A percentile compares a stretch with the other conserved stretches of the same genome.
Conservation (phyloP, 2,329 filamentous ascomycete species). For the Verticillium alfalfae region DNA sequence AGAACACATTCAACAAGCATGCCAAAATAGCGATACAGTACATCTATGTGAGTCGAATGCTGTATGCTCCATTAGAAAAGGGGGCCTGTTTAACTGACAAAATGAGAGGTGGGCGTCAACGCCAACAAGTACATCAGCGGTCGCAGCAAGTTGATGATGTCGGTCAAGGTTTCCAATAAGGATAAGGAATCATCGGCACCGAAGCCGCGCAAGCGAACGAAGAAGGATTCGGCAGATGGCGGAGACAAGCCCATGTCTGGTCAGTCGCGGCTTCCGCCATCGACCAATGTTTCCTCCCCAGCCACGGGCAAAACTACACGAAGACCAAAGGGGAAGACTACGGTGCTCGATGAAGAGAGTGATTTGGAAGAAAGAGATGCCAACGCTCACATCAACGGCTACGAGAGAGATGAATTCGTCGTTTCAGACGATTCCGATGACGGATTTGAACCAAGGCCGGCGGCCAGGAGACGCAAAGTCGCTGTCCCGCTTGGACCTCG, state of each 20-base stretch:
- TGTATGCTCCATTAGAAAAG: neutral
- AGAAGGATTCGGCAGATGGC: conserved; percentile 26
- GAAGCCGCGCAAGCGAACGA: conserved; percentile 26
- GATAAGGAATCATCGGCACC: conserved; percentile 17
- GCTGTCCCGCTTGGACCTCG: conserved; percentile 43
- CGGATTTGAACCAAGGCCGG: conserved; percentile 38
- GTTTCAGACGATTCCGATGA: conserved; percentile 36
- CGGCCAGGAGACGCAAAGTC: conserved; percentile 14
- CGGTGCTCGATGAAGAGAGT: conserved; percentile 11
- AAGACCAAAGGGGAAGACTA: conserved; percentile 23
- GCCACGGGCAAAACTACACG: conserved; percentile 19
- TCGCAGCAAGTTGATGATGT: conserved; percentile 38
- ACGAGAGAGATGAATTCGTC: conserved; percentile 44
- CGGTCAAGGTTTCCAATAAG: conserved; percentile 30
- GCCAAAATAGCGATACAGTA: conserved; percentile 71
- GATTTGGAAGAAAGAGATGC: conserved; percentile 31
- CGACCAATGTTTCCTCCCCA: conserved; percentile 50
- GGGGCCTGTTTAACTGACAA: neutral
- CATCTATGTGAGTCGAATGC: conserved; percentile 46
- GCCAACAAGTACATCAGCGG: conserved; percentile 37
- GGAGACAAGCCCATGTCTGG: conserved; percentile 17
- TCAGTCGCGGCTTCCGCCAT: conserved; percentile 21
- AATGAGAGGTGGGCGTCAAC: conserved; percentile 27
- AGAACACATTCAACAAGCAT: conserved; percentile 56
- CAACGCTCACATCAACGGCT: conserved; percentile 37